phyloP scores from a whole-genome alignment of 148 eudicot genomes.

The Heliosperma pusillum region DNA sequence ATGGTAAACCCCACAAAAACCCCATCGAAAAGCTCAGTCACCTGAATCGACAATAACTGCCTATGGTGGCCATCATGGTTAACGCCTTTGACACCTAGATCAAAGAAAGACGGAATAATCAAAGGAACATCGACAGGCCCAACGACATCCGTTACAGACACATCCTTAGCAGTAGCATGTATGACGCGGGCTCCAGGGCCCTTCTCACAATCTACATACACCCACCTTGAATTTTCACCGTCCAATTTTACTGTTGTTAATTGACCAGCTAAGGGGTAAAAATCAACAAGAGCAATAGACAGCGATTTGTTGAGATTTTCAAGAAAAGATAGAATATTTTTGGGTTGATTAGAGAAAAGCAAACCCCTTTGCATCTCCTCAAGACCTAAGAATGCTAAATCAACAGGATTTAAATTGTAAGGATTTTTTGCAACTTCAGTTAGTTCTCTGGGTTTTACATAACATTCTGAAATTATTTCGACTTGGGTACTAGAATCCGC shows the following conservation, averaged over 20 bases:
- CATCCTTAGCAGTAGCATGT: slow-evolving; percentile 29
- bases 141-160: slow-evolving; percentile 25
- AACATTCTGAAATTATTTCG: slow-evolving; percentile 18
- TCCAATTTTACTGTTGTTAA: not conserved
- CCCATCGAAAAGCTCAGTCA: slow-evolving; percentile 26
- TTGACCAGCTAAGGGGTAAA: slow-evolving; percentile 26
- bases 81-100: slow-evolving; percentile 21
- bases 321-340: not conserved
- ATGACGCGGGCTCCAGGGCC: slow-evolving; percentile 39
- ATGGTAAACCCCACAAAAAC: slow-evolving; percentile 26
- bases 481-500: not conserved
- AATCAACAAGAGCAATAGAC: slow-evolving; percentile 14
- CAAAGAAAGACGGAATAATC: slow-evolving; percentile 31
- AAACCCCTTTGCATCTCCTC: slow-evolving; percentile 25
- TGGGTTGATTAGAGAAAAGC: slow-evolving; percentile 11
- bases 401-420: slow-evolving; percentile 3
- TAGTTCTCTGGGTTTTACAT: slow-evolving; percentile 11
- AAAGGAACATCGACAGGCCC: slow-evolving; percentile 24
- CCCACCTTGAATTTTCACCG: slow-evolving; percentile 1
- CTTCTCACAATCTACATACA: slow-evolving; percentile 32
- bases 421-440: slow-evolving; percentile 5
- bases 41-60: slow-evolving; percentile 51
- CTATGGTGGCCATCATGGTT: slow-evolving; percentile 46
- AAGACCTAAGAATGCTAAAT: not conserved
- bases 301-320: slow-evolving; percentile 3